A percentile compares a stretch with the other conserved stretches of the same genome.
Evolutionary conservation across 73 alveolate genomes (phyloP).

Genomic region (Uronychia binucleata): DNA sequence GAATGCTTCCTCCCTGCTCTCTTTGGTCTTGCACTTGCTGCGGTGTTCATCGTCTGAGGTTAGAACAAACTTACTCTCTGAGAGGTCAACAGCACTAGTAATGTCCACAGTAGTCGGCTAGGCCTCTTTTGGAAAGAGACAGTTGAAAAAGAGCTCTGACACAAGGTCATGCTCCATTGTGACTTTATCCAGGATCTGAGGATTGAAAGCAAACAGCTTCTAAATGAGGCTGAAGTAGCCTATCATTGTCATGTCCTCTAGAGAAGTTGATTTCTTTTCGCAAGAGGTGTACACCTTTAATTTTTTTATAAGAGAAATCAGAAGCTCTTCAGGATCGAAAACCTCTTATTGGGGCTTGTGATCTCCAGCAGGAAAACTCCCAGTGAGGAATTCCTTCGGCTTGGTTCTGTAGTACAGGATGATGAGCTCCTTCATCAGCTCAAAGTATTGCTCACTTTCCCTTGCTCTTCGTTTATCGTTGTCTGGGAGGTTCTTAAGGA

Average conservation of each 20-base stretch:
- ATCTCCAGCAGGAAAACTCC: background rate
- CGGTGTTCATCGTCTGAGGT: too few relatives aligned
- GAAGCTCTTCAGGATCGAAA: background rate
- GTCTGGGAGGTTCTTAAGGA: slow-evolving; percentile 31
- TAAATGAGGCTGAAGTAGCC: slow-evolving; percentile 28
- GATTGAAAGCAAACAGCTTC: slow-evolving; percentile 5
- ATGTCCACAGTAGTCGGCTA: background rate
- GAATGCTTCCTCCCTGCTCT: too few relatives aligned
- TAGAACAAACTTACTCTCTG: background rate
- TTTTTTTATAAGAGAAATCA: background rate
- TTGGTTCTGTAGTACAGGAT: slow-evolving; percentile 4
- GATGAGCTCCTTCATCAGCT: slow-evolving; percentile 7
- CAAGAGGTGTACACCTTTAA: background rate
- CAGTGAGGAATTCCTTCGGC: background rate
- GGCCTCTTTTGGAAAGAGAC: slow-evolving; percentile 34
- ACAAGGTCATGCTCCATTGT: slow-evolving; percentile 42
- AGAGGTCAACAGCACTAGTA: slow-evolving; percentile 17
- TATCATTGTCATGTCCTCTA: slow-evolving; percentile 31
- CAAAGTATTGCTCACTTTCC: slow-evolving; percentile 47
- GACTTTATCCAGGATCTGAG: slow-evolving; percentile 6
- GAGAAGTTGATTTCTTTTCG: slow-evolving; percentile 14
- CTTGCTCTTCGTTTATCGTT: slow-evolving; percentile 14
- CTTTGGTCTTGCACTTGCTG: too few relatives aligned
- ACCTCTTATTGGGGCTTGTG: background rate
- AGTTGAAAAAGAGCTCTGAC: slow-evolving; percentile 50